A percentile compares a stretch with the other conserved stretches of the same genome.
These are phyloP conservation scores for Adansonia digitata DNA, from an alignment of 345 rosid genomes.

Conservation along the genomic window DNA sequence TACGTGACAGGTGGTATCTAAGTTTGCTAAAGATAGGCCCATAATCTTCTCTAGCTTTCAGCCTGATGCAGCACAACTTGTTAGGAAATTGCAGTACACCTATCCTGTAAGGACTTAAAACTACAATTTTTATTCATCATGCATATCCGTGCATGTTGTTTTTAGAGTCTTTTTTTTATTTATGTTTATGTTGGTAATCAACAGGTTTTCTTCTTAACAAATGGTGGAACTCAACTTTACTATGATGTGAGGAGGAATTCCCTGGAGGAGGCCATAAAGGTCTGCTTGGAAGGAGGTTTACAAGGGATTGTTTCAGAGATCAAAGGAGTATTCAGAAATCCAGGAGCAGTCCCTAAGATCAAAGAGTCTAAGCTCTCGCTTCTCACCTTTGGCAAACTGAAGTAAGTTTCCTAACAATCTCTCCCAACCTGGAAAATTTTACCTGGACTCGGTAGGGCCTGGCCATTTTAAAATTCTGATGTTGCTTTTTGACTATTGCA, in stretches of 20 bases:
- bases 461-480: neutral
- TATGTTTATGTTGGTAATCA: neutral
- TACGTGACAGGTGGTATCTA: constrained; percentile 49
- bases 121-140: neutral
- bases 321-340: constrained; percentile 72
- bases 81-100: constrained; percentile 57
- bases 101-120: constrained; percentile 59
- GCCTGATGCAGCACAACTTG: constrained; percentile 77
- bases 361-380: constrained; percentile 81
- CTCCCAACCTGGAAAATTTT: neutral
- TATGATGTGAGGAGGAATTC: constrained; percentile 75
- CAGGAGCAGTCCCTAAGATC: constrained; percentile 61
- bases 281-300: constrained; percentile 70
- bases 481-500: neutral
- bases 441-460: accelerated
- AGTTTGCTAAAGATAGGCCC: constrained; percentile 52
- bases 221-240: constrained; percentile 54
- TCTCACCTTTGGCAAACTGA: constrained; percentile 79
- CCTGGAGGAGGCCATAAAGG: constrained; percentile 71
- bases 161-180: neutral
- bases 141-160: neutral
- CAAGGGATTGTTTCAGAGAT: constrained; percentile 87
- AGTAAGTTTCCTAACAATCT: constrained; percentile 28
- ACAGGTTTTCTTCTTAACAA: constrained; percentile 80
- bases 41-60: constrained; percentile 86